These are phyloP conservation scores for Kalanchoe fedtschenkoi DNA, from an alignment of 164 flowering plant genomes.

Conservation along the genomic window DNA sequence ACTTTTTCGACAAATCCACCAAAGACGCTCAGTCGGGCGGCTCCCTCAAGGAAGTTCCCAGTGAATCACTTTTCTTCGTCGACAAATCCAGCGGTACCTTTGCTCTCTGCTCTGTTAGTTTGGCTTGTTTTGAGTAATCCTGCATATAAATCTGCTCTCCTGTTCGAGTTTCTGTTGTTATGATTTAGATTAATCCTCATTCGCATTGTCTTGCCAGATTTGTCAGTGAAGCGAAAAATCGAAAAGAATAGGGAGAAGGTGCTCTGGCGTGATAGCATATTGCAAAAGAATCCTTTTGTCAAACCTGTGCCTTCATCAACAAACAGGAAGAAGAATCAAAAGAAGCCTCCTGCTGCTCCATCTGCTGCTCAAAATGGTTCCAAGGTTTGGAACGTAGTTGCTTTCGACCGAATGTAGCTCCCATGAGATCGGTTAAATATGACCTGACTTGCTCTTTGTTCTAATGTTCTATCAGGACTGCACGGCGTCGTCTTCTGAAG, in stretches of 20 bases:
- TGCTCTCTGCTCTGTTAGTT: not conserved
- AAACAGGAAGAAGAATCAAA: conserved; percentile 46
- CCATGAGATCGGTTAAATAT: not conserved
- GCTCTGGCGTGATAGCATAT: conserved; percentile 49
- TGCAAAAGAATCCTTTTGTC: conserved; percentile 66
- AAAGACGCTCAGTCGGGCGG: conserved; percentile 93
- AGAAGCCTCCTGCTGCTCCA: conserved; percentile 22
- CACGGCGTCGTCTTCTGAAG: conserved; percentile 13
- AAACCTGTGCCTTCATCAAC: conserved; percentile 57
- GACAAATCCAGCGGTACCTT: conserved; percentile 68
- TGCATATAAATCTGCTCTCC: not conserved
- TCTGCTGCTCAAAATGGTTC: conserved; percentile 17
- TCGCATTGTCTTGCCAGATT: conserved; percentile 47
- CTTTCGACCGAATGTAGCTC: not conserved
- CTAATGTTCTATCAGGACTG: conserved; percentile 22
- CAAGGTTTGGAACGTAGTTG: conserved; percentile 26
- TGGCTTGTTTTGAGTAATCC: not conserved
- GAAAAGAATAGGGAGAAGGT: conserved; percentile 72
- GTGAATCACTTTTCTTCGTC: conserved; percentile 64
- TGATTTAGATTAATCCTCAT: too few species aligned
- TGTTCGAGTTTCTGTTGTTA: not conserved
- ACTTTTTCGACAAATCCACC: conserved; percentile 67
- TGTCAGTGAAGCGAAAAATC: conserved; percentile 71
- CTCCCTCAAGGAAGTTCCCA: conserved; percentile 41
- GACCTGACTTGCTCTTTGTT: not conserved